Base-by-base conservation (phyloP, 2,329 filamentous ascomycete species). In the Stagonosporopsis rhizophila region DNA sequence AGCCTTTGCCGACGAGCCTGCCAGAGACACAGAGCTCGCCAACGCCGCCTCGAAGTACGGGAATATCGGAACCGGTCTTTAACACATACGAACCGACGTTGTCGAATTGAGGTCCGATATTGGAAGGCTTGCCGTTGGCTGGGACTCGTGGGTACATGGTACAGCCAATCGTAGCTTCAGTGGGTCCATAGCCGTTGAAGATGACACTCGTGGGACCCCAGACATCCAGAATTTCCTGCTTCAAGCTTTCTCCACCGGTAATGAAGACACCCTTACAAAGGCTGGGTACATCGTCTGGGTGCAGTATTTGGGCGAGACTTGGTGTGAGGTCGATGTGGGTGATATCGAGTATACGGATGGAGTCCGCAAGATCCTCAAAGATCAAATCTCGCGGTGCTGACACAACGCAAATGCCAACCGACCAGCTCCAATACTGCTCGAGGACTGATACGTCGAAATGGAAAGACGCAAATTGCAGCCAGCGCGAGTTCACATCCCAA, bases 401-500 rank as follows among this genome's bases (percentile, higher is more conserved):
- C 2, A 94, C 89, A 0, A 97, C 84, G 4, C 89, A 88, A 23
- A 97, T 92, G 1, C 92, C 92, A 0, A 95, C 90, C 25, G 89
- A 92, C 93, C 93, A 97, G 55, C 89, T 95, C 92, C 92, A 97
- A 73, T 94, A 97, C 68, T 96, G 93, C 70, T 97, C 93, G 0
- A 97, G 82, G 0, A 97, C 90, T 1, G 91, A 95, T 4, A 97
- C 93, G 67, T 97, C 94, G 59, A 97, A 97, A 74, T 96, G 94
- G 53, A 96, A 91, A 0, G 92, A 93, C 1, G 94, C 94, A 70
- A 97, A 97, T 70, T 97, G 94, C 0, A 97, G 81, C 89, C 92
- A 97, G 55, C 89, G 86, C 0, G 92, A 96, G 0, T 83, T 71
- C 0, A 80, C 67, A 37, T 89, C 83, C 90, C 92, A 96, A 66